Percentiles rank a stretch among this genome's conserved stretches.
Conservation (phyloP, 768 basidiomycete genomes). For the Saitozyma sp. region DNA sequence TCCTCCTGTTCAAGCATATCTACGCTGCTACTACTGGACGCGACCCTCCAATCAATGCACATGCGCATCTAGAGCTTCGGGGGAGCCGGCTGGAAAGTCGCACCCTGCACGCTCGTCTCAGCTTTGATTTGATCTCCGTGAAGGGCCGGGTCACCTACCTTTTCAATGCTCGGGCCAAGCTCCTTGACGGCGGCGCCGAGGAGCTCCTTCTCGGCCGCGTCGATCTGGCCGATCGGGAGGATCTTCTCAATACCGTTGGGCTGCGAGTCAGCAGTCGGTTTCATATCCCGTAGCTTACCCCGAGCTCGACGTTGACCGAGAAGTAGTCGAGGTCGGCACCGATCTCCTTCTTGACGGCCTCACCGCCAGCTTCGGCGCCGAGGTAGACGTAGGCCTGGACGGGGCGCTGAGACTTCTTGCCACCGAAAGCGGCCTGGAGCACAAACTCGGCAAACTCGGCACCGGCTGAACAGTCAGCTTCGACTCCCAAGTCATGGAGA, state of each 20-base stretch:
- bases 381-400: constrained; percentile 80
- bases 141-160: constrained; percentile 24
- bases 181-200: constrained; percentile 61
- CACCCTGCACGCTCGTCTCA: constrained; percentile 23
- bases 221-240: constrained; percentile 74
- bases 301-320: constrained; percentile 90
- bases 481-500: not conserved
- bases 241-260: constrained; percentile 88
- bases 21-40: too few relatives aligned
- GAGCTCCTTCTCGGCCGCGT: constrained; percentile 79
- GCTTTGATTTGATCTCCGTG: not conserved
- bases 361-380: constrained; percentile 70
- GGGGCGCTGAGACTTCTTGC: constrained; percentile 58
- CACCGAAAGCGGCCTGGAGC: constrained; percentile 63
- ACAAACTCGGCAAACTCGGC: constrained; percentile 68
- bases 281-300: constrained; percentile 60
- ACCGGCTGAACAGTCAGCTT: constrained; percentile 56
- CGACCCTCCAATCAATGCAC: too few relatives aligned
- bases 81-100: constrained; percentile 39
- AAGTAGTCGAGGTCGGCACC: constrained; percentile 92
- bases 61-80: constrained; percentile 33
- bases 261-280: constrained; percentile 23
- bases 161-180: constrained; percentile 50
- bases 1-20: too few relatives aligned
- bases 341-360: constrained; percentile 75